phyloP scores from a whole-genome alignment of 805 yeast species.

The Candida hispaniensis region DNA sequence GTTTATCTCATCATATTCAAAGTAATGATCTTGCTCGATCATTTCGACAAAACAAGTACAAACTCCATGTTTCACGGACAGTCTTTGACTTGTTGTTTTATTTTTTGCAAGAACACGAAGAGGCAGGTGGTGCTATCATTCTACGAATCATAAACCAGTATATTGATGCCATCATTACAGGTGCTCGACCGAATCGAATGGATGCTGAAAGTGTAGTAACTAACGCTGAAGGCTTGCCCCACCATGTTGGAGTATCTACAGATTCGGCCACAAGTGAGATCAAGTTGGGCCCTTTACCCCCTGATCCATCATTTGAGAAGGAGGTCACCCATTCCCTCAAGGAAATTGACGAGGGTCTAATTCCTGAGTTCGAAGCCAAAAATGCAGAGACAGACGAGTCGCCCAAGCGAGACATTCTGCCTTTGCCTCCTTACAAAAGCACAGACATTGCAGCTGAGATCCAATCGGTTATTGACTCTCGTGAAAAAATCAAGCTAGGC shows the following conservation, averaged over 20 bases:
- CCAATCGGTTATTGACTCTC: constrained; percentile 66
- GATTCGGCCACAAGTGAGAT: constrained; percentile 44
- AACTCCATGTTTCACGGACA: constrained; percentile 67
- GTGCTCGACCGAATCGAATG: constrained; percentile 28
- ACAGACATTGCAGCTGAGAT: constrained; percentile 73
- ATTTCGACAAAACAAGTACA: constrained; percentile 62
- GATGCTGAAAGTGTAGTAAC: constrained; percentile 33
- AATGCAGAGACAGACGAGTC: constrained; percentile 39
- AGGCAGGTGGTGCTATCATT: constrained; percentile 79
- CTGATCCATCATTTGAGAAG: constrained; percentile 71
- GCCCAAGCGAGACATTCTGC: constrained; percentile 65
- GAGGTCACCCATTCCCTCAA: constrained; percentile 80
- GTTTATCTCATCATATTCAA: constrained; percentile 66
- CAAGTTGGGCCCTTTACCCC: constrained; percentile 71
- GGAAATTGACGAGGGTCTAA: constrained; percentile 50
- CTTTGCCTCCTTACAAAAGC: constrained; percentile 76
- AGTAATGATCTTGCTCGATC: constrained; percentile 75
- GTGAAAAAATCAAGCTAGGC: constrained; percentile 60
- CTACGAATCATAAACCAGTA: constrained; percentile 81
- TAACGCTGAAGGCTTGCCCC: constrained; percentile 34
- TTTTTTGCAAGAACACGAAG: constrained; percentile 84
- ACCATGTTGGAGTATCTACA: too few relatives aligned
- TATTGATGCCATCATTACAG: constrained; percentile 37
- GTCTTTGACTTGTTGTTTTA: constrained; percentile 74
- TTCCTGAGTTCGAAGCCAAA: constrained; percentile 56